phyloP scores from a whole-genome alignment of 768 basidiomycete genomes.

The Mycena pura region DNA sequence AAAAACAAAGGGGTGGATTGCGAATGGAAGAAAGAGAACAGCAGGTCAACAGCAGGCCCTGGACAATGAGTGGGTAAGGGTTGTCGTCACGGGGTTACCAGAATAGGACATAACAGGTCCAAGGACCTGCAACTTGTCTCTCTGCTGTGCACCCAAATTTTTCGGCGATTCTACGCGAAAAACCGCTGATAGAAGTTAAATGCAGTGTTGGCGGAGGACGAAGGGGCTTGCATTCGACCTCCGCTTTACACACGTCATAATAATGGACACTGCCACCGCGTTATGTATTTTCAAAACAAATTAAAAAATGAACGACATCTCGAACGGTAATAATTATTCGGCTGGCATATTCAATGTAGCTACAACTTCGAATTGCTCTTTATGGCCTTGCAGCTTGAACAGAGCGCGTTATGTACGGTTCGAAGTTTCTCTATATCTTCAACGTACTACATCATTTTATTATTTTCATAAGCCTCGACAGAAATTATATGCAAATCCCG shows the following conservation, averaged over 20 bases:
- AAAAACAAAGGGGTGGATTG: not conserved
- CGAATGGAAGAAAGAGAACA: not conserved
- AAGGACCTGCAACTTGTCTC: not conserved
- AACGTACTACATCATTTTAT: not conserved
- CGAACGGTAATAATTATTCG: no score
- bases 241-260: not conserved
- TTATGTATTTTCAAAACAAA: not conserved
- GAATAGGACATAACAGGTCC: not conserved
- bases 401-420: not conserved
- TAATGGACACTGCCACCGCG: not conserved
- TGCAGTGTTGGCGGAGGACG: not conserved
- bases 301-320: no score
- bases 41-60: not conserved
- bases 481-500: no score
- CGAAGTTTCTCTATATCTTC: slow-evolving; percentile 11
- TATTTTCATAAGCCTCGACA: no score
- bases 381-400: not conserved
- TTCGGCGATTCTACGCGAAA: no score
- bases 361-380: not conserved
- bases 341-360: not conserved
- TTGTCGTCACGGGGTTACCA: not conserved
- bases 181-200: not conserved
- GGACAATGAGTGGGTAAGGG: no score
- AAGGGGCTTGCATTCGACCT: not conserved
- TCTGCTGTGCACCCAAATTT: not conserved